These are phyloP conservation scores for Exophiala spinifera DNA, from an alignment of 2,329 filamentous ascomycete genomes.

Conservation along the genomic window DNA sequence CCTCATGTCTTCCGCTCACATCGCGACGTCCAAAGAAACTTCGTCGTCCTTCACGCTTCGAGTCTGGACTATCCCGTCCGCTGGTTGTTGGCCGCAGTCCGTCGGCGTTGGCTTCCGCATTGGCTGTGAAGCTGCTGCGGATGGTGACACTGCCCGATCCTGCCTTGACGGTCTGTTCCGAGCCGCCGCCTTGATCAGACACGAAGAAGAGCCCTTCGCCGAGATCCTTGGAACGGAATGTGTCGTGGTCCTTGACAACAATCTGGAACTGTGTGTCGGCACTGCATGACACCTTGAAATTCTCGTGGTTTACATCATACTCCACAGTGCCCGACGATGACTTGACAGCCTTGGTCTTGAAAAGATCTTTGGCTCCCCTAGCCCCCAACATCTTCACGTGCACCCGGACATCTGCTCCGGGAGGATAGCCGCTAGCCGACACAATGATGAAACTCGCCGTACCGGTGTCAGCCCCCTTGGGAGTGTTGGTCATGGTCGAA, in stretches of 20 bases:
- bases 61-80: conserved; percentile 40
- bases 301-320: conserved; percentile 65
- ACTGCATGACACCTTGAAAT: conserved; percentile 72
- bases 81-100: conserved; percentile 19
- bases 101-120: conserved; percentile 41
- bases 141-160: conserved; percentile 70
- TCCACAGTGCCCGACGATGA: conserved; percentile 59
- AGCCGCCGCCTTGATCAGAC: conserved; percentile 68
- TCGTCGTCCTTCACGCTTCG: conserved; percentile 42
- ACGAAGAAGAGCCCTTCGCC: conserved; percentile 88
- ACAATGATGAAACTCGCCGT: conserved; percentile 77
- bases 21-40: conserved; percentile 48
- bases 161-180: conserved; percentile 70
- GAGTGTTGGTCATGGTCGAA: conserved; percentile 52
- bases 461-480: conserved; percentile 60
- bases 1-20: conserved; percentile 28
- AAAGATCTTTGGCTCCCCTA: conserved; percentile 70
- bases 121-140: conserved; percentile 66
- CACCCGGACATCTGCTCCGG: conserved; percentile 75
- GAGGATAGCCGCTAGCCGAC: conserved; percentile 72
- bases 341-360: conserved; percentile 92
- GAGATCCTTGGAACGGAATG: conserved; percentile 79
- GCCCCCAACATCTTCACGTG: conserved; percentile 63
- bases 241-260: conserved; percentile 78
- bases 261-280: conserved; percentile 85